These are phyloP conservation scores for Letharia lupina DNA, from an alignment of 495 filamentous ascomycete species.

Conservation along the genomic window DNA sequence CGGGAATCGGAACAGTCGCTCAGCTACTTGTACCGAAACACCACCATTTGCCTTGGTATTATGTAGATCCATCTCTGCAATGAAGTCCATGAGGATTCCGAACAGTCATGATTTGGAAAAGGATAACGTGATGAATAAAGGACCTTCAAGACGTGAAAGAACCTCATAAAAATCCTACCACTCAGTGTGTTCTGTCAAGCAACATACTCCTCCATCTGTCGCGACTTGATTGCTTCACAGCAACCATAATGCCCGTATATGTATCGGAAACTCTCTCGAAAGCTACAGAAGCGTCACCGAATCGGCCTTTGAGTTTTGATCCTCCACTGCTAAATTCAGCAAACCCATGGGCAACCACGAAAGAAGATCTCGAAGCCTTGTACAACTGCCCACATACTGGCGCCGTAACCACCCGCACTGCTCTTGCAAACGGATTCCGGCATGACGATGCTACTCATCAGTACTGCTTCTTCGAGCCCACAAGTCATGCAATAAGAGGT, in stretches of 20 bases:
- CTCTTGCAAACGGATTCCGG: constrained; percentile 48
- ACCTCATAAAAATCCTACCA: too few relatives aligned
- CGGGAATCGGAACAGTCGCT: too few relatives aligned
- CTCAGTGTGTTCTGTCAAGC: neutral
- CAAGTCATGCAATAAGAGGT: constrained; percentile 18
- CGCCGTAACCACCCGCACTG: constrained; percentile 61
- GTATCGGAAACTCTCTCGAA: neutral
- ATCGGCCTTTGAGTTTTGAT: constrained; percentile 35
- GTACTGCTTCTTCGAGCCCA: constrained; percentile 34
- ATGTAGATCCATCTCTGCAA: too few relatives aligned
- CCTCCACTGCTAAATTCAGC: constrained; percentile 65
- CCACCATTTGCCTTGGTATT: too few relatives aligned
- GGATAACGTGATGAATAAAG: too few relatives aligned
- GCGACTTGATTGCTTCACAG: neutral
- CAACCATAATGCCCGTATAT: neutral
- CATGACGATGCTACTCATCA: constrained; percentile 43
- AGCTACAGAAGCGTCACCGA: neutral
- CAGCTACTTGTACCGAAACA: too few relatives aligned
- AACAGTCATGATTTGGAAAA: too few relatives aligned
- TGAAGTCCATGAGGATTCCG: too few relatives aligned
- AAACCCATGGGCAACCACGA: constrained; percentile 59
- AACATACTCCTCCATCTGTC: neutral
- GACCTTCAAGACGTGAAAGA: too few relatives aligned
- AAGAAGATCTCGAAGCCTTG: constrained; percentile 46
- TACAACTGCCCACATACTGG: constrained; percentile 52